phyloP scores from a whole-genome alignment of 768 basidiomycete species.

The Mrakia frigida region DNA sequence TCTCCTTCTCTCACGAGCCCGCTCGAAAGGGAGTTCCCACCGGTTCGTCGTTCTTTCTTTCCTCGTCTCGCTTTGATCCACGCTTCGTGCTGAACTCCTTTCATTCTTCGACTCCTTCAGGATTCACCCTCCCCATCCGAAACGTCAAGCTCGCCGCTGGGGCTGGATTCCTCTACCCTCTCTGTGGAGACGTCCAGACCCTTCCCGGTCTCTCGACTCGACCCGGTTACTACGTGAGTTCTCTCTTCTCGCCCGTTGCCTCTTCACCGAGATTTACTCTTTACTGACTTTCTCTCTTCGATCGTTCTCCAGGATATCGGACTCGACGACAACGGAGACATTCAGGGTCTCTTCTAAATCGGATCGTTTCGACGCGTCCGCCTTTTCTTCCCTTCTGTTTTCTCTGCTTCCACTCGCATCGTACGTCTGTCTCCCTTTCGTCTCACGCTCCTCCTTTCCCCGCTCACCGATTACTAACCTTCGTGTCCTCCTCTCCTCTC shows the following conservation, averaged over 20 bases:
- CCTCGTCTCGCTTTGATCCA: neutral
- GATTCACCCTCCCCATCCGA: constrained; percentile 84
- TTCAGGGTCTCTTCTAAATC: constrained; percentile 33
- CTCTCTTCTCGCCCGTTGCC: too few relatives aligned
- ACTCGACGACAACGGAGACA: constrained; percentile 31
- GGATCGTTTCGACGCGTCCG: neutral
- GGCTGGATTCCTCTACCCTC: constrained; percentile 91
- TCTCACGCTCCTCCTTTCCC: neutral
- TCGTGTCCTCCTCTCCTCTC: neutral
- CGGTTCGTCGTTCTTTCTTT: constrained; percentile 46
- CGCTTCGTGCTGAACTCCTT: neutral
- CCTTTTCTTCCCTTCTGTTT: neutral
- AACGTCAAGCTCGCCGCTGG: constrained; percentile 83
- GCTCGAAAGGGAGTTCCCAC: constrained; percentile 83
- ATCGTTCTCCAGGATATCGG: constrained; percentile 16
- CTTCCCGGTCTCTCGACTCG: constrained; percentile 95
- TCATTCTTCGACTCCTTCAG: neutral
- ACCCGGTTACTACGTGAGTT: constrained; percentile 54
- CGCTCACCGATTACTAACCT: neutral
- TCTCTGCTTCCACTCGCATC: constrained; percentile 9
- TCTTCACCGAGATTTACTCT: too few relatives aligned
- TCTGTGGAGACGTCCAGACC: constrained; percentile 82
- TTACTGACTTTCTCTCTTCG: too few relatives aligned
- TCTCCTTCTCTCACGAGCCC: constrained; percentile 93
- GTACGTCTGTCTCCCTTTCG: neutral